Conservation (phyloP, 2,329 filamentous ascomycete species). For the Chaetomium strumarium region DNA sequence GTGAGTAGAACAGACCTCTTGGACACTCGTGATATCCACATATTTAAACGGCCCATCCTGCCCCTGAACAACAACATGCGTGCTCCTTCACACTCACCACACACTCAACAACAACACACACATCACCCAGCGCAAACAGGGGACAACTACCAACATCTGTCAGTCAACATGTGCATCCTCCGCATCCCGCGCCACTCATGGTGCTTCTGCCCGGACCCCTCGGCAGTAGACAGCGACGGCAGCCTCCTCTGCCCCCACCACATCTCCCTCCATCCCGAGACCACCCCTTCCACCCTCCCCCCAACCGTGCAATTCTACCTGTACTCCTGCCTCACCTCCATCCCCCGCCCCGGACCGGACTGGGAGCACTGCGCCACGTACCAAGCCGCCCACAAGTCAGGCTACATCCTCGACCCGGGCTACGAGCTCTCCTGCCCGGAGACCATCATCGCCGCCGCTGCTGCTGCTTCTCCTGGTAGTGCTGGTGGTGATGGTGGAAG, state of each 20-base stretch:
- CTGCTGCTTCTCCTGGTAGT: too few species aligned
- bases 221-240: background rate
- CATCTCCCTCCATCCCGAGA: background rate
- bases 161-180: slow-evolving; percentile 5
- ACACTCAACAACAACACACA: background rate
- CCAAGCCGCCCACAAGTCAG: background rate
- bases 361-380: slow-evolving; percentile 2
- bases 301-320: background rate
- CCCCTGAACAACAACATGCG: too few species aligned
- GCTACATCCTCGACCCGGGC: background rate
- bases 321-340: background rate
- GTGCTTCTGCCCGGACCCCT: slow-evolving; percentile 7
- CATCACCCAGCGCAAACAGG: background rate
- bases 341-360: background rate
- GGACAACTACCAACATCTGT: background rate
- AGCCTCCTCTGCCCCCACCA: slow-evolving; percentile 2
- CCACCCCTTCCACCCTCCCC: background rate
- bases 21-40: too few species aligned
- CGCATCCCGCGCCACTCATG: slow-evolving; percentile 4
- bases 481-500: background rate
- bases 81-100: background rate
- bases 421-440: background rate
- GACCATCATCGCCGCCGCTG: background rate
- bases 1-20: too few species aligned
- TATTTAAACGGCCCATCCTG: too few species aligned